Base-by-base conservation (phyloP, 768 basidiomycete species). In the Dentipellis sp. region DNA sequence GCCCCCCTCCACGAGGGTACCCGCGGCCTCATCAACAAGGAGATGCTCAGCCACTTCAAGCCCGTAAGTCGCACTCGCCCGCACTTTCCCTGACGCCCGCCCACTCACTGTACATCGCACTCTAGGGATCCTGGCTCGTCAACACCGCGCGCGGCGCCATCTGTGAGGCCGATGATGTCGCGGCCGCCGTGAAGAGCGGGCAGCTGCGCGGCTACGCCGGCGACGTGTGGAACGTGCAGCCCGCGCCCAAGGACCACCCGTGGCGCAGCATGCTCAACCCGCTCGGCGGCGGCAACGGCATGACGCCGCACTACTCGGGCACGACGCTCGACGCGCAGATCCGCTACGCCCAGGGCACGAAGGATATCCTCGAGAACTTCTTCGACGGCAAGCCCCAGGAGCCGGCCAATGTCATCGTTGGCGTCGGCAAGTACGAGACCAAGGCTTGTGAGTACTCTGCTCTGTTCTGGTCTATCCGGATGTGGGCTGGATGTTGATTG, bases 1-100 rank as follows among this genome's bases (percentile, higher is more conserved):
- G 84, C 83, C 68, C 90, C 89, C 4, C 67, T 77, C 0, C 75
- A 77, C 67, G 74, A 75, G 51, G 64, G 67, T 23, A 74, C 75
- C 35, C 61, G 59, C 47, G 72, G 71, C 3, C 62, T 76, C 11
- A 69, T 75, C 66, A 71, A 76, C 72, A 67, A 67, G 58, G 72
- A 74, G 50, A 69, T 71, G 34, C 63, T 77, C 48, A 58, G 62
- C 56, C 72, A 73, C 61, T 67, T 78, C 66, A 78, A 78, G 66
- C 67, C 70, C 36, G 53, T 53, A 10, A 53, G 60, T 51, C 72
- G 23, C 10, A 29, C 54, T 34, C 5, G 11, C 21, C 38, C 12
- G 11, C 14, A 42, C 10, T 35, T 1, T 9, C 19, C 22, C 16
- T 34, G n/a, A 37, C 7, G 10, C 45, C 2, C 42, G 22, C 37